Evolutionary conservation across 805 yeast genomes (phyloP).

Genomic region (Alloascoidea africana): DNA sequence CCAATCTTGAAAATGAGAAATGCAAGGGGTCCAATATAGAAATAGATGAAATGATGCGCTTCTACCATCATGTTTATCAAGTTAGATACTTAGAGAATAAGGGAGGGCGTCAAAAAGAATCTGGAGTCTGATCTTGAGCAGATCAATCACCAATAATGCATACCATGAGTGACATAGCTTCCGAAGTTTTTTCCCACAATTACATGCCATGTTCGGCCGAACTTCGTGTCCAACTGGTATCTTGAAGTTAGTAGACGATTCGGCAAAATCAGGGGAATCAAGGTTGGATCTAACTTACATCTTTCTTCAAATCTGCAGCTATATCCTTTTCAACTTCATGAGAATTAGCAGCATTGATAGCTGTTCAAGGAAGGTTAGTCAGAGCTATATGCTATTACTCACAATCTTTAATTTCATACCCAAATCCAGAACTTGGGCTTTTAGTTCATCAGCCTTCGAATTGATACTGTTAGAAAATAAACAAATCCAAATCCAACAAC

Average conservation of each 20-base stretch:
- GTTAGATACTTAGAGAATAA: too few species aligned
- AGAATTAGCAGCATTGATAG: constrained; percentile 27
- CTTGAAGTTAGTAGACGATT: neutral
- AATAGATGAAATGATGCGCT: constrained; percentile 35
- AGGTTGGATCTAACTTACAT: too few species aligned
- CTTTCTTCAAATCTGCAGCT: constrained; percentile 50
- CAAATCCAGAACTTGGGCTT: neutral
- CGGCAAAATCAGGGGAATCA: too few species aligned
- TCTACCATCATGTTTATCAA: too few species aligned
- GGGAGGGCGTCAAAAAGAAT: too few species aligned
- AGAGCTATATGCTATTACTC: neutral
- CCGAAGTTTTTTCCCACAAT: constrained; percentile 73
- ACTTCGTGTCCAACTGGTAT: constrained; percentile 37
- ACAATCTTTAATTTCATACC: neutral
- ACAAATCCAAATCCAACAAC: neutral
- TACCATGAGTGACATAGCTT: constrained; percentile 65
- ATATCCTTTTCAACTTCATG: constrained; percentile 41
- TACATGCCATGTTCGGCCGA: constrained; percentile 71
- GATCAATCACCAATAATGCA: too few species aligned
- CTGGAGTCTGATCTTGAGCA: too few species aligned
- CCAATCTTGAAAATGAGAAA: constrained; percentile 57
- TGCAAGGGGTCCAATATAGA: constrained; percentile 56
- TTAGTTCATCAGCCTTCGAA: neutral
- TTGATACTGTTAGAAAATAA: neutral
- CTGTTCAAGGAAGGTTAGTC: constrained; percentile 15